These are phyloP conservation scores for Bryoerythrophyllum caledonicum DNA, from an alignment of 225 moss, liverwort and hornwort species.

Conservation along the genomic window DNA sequence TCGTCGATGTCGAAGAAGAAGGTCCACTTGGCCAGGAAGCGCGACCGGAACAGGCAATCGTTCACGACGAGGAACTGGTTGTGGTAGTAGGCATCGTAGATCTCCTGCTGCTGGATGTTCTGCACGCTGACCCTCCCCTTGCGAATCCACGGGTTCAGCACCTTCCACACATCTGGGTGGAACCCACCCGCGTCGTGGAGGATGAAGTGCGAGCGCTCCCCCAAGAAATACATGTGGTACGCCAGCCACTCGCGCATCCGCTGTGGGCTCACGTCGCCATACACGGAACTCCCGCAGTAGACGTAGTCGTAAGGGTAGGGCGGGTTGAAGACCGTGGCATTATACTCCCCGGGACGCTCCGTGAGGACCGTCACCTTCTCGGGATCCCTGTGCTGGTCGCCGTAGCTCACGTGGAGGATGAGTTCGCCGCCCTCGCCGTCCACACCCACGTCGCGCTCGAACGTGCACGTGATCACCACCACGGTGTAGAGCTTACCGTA, in stretches of 20 bases:
- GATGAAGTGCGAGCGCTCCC: constrained; percentile 46
- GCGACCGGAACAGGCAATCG: constrained; percentile 51
- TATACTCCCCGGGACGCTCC: constrained; percentile 30
- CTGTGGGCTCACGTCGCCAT: constrained; percentile 46
- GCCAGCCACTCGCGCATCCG: constrained; percentile 61
- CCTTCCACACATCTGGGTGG: constrained; percentile 39
- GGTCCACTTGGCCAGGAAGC: constrained; percentile 51
- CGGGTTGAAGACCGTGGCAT: constrained; percentile 25
- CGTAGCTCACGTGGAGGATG: constrained; percentile 34
- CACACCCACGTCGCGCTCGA: constrained; percentile 34
- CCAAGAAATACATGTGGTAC: constrained; percentile 40
- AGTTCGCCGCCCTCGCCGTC: constrained; percentile 37
- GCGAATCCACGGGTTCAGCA: constrained; percentile 45
- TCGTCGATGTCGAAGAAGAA: constrained; percentile 61
- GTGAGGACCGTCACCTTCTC: constrained; percentile 36
- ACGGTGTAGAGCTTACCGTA: constrained; percentile 52
- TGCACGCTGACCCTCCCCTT: constrained; percentile 38
- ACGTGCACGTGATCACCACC: constrained; percentile 41
- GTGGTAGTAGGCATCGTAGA: constrained; percentile 52
- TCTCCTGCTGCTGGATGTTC: constrained; percentile 44
- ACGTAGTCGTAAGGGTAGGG: constrained; percentile 43
- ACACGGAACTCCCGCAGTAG: constrained; percentile 51
- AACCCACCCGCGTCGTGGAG: constrained; percentile 56
- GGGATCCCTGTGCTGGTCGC: constrained; percentile 34
- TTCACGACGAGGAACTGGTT: constrained; percentile 63